These are phyloP conservation scores for Chimonanthus praecox DNA, from an alignment of 164 flowering plant species.

Conservation along the genomic window DNA sequence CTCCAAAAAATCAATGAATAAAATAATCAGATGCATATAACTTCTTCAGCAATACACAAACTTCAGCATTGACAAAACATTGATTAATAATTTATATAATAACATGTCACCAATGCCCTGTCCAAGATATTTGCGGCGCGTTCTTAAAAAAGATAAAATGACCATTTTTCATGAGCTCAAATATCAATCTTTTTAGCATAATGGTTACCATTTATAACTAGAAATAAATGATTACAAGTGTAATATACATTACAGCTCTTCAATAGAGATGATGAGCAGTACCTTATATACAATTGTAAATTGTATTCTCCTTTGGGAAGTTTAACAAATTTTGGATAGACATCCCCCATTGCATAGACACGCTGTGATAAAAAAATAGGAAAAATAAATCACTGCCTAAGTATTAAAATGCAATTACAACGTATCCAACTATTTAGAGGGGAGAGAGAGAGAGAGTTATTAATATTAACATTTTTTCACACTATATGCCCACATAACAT, in stretches of 20 bases:
- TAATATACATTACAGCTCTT: not conserved
- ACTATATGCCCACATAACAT: no score
- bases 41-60: not conserved
- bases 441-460: not conserved
- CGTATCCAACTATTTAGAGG: not conserved
- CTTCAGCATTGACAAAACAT: no score
- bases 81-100: no score
- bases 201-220: no score
- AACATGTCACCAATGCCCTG: no score
- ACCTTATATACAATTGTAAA: slow-evolving; percentile 74
- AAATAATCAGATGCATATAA: not conserved
- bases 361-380: slow-evolving; percentile 38
- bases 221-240: no score
- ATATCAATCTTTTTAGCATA: no score
- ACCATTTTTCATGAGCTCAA: no score
- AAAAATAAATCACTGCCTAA: slow-evolving; percentile 2
- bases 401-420: not conserved
- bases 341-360: slow-evolving; percentile 82
- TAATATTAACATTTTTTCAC: no score
- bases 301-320: slow-evolving; percentile 89
- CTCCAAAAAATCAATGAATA: not conserved
- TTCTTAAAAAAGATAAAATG: no score
- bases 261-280: slow-evolving; percentile 4
- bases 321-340: slow-evolving; percentile 65
- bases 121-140: no score